Base-by-base conservation (phyloP, 352 stramenopile species). In the Bremia lactucae region DNA sequence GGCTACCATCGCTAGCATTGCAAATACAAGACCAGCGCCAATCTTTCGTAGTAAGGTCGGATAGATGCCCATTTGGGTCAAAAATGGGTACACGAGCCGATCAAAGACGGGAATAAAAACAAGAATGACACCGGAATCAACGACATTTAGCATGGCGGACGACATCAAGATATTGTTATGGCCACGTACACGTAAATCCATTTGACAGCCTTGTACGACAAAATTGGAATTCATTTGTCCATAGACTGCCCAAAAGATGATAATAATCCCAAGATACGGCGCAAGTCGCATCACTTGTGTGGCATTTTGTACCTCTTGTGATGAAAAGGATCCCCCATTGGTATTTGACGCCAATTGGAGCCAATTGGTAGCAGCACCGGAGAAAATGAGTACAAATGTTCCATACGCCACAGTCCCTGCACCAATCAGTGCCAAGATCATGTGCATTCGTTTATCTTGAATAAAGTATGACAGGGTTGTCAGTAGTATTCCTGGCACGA, bases 61-160 rank as follows among this genome's bases (percentile, higher is more conserved):
- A 29, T 83, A 62, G 18, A 92, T 58, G 3, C 81, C 78, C 31
- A 82, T 63, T 5, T 55, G 49, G 10, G 62, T 67, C 34, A 94
- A 58, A 39, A 66, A 22, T 4, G 85, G 85, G 52, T 95, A 96
- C 21, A 96, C 51, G 5, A 83, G 19, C 6, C 60, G 53, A 49
- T 95, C 86, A 34, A 94, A 93, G 15, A 96, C 60, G 13, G 87
- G 85, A 34, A 95, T 93, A 42, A 95, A 93, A 22, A 95, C 45
- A 16, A 96, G 52, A 44, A 96, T 95, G 13, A 88, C 77, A 9
- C 83, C 66, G 13, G 78, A 90, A 55, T 96, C 82, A 14, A 95
- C 67, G 9, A 93, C 73, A 31, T 73, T 84, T 20, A 95, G 71
- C 65, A 90, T 93, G 20, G 84, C 79, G 4, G 82, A 75, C 14